Conservation (phyloP, 2,329 filamentous ascomycete genomes). For the Fusarium heterosporum region DNA sequence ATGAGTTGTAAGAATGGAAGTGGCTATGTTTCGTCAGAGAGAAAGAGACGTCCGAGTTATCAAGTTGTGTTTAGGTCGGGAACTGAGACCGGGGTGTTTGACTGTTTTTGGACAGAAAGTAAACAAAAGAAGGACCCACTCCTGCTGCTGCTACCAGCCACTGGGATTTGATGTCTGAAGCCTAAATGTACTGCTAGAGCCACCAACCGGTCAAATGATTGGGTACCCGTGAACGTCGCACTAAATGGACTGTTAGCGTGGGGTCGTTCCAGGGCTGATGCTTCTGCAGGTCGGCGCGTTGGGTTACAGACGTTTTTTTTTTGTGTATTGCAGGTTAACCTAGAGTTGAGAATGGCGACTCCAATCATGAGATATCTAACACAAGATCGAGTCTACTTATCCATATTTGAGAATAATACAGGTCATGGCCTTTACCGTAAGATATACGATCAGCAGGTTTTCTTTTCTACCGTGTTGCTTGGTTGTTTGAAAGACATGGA, state of each 20-base stretch:
- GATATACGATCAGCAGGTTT: not conserved
- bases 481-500: not conserved
- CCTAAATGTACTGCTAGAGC: slow-evolving; percentile 12
- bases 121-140: slow-evolving; percentile 49
- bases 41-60: slow-evolving; percentile 36
- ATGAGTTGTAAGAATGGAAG: slow-evolving; percentile 30
- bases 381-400: not conserved
- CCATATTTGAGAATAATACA: not conserved
- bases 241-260: slow-evolving; percentile 13
- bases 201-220: slow-evolving; percentile 2
- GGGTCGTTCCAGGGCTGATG: slow-evolving; percentile 19
- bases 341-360: not conserved
- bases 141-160: slow-evolving; percentile 16
- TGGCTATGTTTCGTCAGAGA: slow-evolving; percentile 22
- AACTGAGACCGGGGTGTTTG: slow-evolving; percentile 26
- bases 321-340: slow-evolving; percentile 12
- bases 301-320: slow-evolving; percentile 9
- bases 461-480: not conserved
- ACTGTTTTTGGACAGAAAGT: slow-evolving; percentile 52
- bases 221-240: not conserved
- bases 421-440: not conserved
- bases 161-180: slow-evolving; percentile 6
- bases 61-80: slow-evolving; percentile 41
- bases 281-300: slow-evolving; percentile 25
- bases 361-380: not conserved